Evolutionary conservation across 371 early-diverging fungal genomes (phyloP).

Genomic region (Dinochytrium kinnereticum): DNA sequence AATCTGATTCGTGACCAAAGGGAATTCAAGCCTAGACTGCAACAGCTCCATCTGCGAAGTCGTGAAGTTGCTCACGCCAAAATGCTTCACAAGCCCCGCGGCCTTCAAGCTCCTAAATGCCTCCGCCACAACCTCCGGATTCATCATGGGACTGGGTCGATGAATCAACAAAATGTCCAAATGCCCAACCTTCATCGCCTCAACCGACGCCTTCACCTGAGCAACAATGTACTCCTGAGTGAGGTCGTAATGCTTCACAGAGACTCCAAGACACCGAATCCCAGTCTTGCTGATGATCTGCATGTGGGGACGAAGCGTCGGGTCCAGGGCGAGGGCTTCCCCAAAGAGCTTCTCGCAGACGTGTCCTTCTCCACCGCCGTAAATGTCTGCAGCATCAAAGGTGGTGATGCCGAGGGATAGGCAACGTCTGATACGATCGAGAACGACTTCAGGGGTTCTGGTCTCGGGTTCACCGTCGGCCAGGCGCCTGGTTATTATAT

Average conservation of each 20-base stretch:
- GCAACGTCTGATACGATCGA: constrained; percentile 46
- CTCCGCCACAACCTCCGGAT: constrained; percentile 47
- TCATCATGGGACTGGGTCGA: constrained; percentile 49
- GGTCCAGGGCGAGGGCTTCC: constrained; percentile 44
- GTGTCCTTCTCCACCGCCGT: constrained; percentile 38
- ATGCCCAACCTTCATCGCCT: constrained; percentile 18
- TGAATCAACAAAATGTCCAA: constrained; percentile 48
- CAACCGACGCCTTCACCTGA: constrained; percentile 5
- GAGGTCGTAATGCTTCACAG: constrained; percentile 48
- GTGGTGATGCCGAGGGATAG: constrained; percentile 47
- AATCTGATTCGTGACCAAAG: constrained; percentile 46
- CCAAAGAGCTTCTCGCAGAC: constrained; percentile 49
- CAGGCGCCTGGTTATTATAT: constrained; percentile 33
- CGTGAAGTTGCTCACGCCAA: constrained; percentile 46
- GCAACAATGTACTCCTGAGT: constrained; percentile 41
- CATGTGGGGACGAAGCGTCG: constrained; percentile 38
- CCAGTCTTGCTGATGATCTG: constrained; percentile 41
- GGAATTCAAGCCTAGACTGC: constrained; percentile 32
- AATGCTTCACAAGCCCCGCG: constrained; percentile 32
- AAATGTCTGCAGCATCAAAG: constrained; percentile 52
- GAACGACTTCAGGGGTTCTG: constrained; percentile 29
- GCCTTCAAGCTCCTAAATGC: constrained; percentile 28
- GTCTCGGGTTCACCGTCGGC: constrained; percentile 26
- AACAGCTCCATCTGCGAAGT: constrained; percentile 33
- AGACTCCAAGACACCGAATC: constrained; percentile 29